phyloP scores from a whole-genome alignment of 1,284 basidiomycete genomes.

The Anthracocystis walkeri region DNA sequence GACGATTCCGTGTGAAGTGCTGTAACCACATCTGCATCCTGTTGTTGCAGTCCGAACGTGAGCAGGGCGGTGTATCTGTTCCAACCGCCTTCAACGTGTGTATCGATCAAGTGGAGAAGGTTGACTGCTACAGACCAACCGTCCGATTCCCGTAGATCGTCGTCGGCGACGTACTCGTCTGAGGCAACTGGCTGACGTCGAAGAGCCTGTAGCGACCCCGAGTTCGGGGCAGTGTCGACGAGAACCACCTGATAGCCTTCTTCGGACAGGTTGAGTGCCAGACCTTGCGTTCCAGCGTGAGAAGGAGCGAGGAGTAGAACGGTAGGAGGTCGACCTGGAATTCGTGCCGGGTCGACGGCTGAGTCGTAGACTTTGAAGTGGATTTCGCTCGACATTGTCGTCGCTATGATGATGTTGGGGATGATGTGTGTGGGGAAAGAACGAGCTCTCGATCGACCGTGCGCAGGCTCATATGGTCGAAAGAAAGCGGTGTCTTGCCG shows the following conservation, averaged over 20 bases:
- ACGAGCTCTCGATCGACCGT: not conserved
- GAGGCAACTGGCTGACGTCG: not conserved
- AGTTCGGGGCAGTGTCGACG: constrained; percentile 14
- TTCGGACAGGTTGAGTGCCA: constrained; percentile 36
- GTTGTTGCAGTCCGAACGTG: constrained; percentile 14
- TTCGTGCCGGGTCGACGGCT: constrained; percentile 18
- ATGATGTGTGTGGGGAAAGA: not conserved
- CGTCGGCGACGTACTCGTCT: constrained; percentile 8
- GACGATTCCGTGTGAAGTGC: constrained; percentile 18
- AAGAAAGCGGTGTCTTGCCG: constrained; percentile 15
- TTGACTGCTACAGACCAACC: constrained; percentile 28
- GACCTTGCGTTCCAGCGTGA: constrained; percentile 26
- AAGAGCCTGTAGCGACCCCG: constrained; percentile 19
- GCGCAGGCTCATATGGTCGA: not conserved
- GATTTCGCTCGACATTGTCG: constrained; percentile 14
- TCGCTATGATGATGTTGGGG: not conserved
- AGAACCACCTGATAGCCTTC: constrained; percentile 42
- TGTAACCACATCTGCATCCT: constrained; percentile 19
- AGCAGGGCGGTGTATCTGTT: constrained; percentile 31
- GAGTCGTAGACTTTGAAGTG: constrained; percentile 15
- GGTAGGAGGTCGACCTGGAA: constrained; percentile 27
- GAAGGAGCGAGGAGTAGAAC: constrained; percentile 17
- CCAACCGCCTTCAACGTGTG: constrained; percentile 20
- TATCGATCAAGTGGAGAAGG: constrained; percentile 16
- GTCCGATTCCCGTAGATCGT: constrained; percentile 16